A percentile compares a stretch with the other conserved stretches of the same genome.
These are phyloP conservation scores for Nectriaceae sp. DNA, from an alignment of 2,329 filamentous ascomycete species.

Conservation along the genomic window DNA sequence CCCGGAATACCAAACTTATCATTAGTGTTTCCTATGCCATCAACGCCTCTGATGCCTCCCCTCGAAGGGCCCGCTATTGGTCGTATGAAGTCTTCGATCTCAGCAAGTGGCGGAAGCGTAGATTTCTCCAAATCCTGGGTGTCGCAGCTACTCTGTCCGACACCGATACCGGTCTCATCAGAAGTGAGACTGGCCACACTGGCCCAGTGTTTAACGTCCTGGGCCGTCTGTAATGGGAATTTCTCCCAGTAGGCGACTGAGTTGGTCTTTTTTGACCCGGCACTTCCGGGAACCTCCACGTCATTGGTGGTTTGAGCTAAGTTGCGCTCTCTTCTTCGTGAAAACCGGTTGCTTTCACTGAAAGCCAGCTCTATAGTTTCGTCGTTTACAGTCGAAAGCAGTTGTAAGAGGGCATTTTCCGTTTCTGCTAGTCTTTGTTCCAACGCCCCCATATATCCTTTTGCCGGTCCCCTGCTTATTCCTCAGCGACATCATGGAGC, in stretches of 20 bases:
- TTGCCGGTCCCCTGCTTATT: constrained; percentile 42
- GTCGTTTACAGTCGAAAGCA: constrained; percentile 16
- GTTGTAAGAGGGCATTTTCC: constrained; percentile 38
- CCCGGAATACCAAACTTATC: background rate
- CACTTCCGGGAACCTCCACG: background rate
- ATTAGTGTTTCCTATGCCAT: background rate
- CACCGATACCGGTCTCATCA: background rate
- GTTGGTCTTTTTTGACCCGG: background rate
- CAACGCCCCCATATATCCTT: constrained; percentile 46
- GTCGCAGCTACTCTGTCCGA: background rate
- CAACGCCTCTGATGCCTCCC: background rate
- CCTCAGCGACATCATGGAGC: background rate
- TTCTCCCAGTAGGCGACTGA: constrained; percentile 3
- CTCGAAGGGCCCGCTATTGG: background rate
- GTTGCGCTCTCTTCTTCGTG: background rate
- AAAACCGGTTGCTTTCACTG: background rate
- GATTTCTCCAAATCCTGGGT: background rate
- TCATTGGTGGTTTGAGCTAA: background rate
- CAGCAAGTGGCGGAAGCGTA: background rate
- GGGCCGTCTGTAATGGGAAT: constrained; percentile 1
- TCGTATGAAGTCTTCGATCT: background rate
- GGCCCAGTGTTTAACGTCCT: constrained; percentile 1
- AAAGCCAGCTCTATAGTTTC: constrained; percentile 9
- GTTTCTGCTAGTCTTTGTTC: constrained; percentile 44
- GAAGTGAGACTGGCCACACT: background rate